Percentiles rank a stretch among this genome's conserved stretches.
These are phyloP conservation scores for Acacia confusa DNA, from an alignment of 306 rosid genomes.

Conservation along the genomic window DNA sequence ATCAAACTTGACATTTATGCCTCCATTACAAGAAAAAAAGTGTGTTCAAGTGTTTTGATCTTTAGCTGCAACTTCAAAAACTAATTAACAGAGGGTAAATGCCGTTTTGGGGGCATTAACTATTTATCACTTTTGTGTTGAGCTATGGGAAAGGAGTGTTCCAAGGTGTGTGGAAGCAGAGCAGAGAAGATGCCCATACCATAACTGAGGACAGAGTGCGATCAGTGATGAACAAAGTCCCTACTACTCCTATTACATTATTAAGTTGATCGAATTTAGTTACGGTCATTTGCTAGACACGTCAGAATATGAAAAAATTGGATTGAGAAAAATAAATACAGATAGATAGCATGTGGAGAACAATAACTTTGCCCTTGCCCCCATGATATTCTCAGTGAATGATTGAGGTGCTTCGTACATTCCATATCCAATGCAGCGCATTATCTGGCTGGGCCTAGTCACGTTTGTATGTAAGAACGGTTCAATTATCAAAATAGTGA, in stretches of 20 bases:
- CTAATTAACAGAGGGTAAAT: not conserved
- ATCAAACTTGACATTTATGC: not conserved
- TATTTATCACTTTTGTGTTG: not conserved
- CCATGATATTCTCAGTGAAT: conserved; percentile 6
- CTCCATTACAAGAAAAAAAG: not conserved
- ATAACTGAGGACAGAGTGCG: conserved; percentile 7
- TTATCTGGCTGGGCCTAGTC: conserved; percentile 27
- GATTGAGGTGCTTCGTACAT: conserved; percentile 17
- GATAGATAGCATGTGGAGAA: not conserved
- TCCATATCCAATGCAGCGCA: conserved; percentile 13
- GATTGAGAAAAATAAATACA: not conserved
- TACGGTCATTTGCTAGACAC: not conserved
- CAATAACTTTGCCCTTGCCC: not conserved
- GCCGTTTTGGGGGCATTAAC: not conserved
- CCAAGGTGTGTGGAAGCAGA: conserved; percentile 22
- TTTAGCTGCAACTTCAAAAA: not conserved
- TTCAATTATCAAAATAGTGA: not conserved
- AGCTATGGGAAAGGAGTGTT: not conserved
- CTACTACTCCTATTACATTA: too few species aligned
- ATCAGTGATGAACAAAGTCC: not conserved
- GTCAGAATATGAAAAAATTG: not conserved
- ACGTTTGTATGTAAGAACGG: not conserved
- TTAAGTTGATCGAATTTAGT: not conserved
- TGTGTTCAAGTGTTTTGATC: not conserved
- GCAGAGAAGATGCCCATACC: conserved; percentile 40